These are phyloP conservation scores for Lizonia empirigonia DNA, from an alignment of 2,329 filamentous ascomycete genomes.

Conservation along the genomic window DNA sequence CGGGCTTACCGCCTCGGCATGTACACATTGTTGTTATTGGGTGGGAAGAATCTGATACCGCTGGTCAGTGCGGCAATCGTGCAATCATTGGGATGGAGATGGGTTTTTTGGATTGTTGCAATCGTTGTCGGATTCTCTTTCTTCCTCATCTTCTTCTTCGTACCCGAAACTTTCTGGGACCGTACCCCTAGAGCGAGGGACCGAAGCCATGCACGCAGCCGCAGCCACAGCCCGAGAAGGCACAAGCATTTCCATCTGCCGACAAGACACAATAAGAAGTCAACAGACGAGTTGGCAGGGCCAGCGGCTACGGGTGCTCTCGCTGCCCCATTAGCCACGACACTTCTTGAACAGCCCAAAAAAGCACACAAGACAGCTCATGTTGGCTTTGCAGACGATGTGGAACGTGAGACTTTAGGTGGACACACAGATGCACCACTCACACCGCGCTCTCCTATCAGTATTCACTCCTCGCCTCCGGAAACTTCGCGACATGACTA, in stretches of 20 bases:
- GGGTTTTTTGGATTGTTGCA: slow-evolving; percentile 89
- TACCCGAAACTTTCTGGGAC: slow-evolving; percentile 97
- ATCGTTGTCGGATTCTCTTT: slow-evolving; percentile 76
- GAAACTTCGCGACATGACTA: slow-evolving; percentile 18
- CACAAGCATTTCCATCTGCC: slow-evolving; percentile 39
- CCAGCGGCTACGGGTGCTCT: slow-evolving; percentile 3
- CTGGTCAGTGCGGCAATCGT: slow-evolving; percentile 87
- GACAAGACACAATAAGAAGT: slow-evolving; percentile 27
- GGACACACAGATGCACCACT: slow-evolving; percentile 1
- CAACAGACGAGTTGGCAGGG: slow-evolving; percentile 10
- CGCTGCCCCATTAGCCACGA: slow-evolving; percentile 5
- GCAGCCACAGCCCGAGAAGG: slow-evolving; percentile 36
- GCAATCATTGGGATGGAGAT: slow-evolving; percentile 78
- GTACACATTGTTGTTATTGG: slow-evolving; percentile 85
- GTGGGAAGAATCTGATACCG: slow-evolving; percentile 89
- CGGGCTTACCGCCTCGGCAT: slow-evolving; percentile 91
- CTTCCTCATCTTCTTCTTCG: slow-evolving; percentile 81
- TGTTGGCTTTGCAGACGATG: slow-evolving; percentile 61
- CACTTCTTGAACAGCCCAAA: slow-evolving; percentile 12
- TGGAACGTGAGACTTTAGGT: slow-evolving; percentile 11
- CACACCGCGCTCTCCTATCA: slow-evolving; percentile 24
- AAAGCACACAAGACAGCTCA: slow-evolving; percentile 22
- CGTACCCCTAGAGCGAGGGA: slow-evolving; percentile 66
- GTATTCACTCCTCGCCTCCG: slow-evolving; percentile 19
- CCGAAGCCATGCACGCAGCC: slow-evolving; percentile 45